Evolutionary conservation across 2,329 filamentous ascomycete genomes (phyloP).

Genomic region (Verticillium tricorpus): DNA sequence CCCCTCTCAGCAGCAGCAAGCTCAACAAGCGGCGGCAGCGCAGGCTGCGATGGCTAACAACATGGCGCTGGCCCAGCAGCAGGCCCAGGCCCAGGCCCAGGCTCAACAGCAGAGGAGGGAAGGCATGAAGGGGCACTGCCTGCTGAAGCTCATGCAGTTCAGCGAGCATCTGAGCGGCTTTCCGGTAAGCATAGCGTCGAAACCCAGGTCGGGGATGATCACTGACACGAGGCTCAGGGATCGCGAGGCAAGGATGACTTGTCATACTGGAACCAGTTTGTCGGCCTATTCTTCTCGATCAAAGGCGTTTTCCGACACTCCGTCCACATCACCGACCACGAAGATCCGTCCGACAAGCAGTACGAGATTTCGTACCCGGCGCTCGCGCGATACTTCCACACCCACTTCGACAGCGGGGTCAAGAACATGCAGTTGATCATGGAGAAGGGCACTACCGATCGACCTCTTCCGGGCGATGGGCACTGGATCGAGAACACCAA

Average conservation of each 20-base stretch:
- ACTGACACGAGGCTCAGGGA: conserved; percentile 30
- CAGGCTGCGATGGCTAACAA: conserved; percentile 28
- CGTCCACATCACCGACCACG: conserved; percentile 51
- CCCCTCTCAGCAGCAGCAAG: conserved; percentile 28
- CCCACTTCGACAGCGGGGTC: conserved; percentile 83
- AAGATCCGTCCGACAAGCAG: conserved; percentile 63
- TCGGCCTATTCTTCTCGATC: conserved; percentile 74
- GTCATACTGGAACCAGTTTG: conserved; percentile 74
- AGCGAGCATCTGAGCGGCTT: conserved; percentile 58
- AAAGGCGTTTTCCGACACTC: conserved; percentile 73
- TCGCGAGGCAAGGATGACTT: conserved; percentile 63
- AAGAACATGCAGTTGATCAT: conserved; percentile 81
- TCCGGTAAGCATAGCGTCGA: conserved; percentile 29
- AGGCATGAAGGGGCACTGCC: conserved; percentile 50
- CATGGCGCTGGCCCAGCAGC: conserved; percentile 13
- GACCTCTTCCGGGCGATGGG: conserved; percentile 55
- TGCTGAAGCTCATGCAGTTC: conserved; percentile 59
- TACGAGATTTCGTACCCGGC: conserved; percentile 83
- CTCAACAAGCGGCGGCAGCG: conserved; percentile 13
- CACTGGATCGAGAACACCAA: conserved; percentile 72
- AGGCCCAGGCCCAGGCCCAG: conserved; percentile 21
- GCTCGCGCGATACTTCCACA: conserved; percentile 83
- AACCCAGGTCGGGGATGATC: neutral
- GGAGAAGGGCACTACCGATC: conserved; percentile 59
- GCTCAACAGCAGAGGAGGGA: conserved; percentile 46